These are phyloP conservation scores for Myrica gale DNA, from an alignment of 306 rosid species.

Conservation along the genomic window DNA sequence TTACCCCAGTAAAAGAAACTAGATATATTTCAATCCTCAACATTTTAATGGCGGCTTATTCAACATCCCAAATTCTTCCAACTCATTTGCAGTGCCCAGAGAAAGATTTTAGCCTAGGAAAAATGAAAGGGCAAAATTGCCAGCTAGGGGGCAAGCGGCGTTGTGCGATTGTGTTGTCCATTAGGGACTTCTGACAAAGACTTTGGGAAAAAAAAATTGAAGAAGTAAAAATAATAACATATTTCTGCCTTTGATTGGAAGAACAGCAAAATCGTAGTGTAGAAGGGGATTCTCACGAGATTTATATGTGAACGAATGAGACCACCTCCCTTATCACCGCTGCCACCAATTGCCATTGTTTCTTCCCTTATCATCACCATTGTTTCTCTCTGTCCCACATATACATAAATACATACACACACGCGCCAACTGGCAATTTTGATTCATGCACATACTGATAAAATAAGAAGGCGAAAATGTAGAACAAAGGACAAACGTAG, in stretches of 20 bases:
- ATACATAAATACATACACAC: conserved; percentile 31
- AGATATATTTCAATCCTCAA: not conserved
- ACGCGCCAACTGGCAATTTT: conserved; percentile 85
- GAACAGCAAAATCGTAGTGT: conserved; percentile 28
- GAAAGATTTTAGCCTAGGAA: not conserved
- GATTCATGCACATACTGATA: conserved; percentile 62
- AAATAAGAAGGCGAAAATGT: conserved; percentile 63
- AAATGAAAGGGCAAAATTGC: not conserved
- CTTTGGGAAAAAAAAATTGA: no score
- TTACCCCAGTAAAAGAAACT: no score
- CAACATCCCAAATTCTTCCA: not conserved
- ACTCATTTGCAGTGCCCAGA: not conserved
- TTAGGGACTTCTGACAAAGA: not conserved
- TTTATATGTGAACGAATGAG: not conserved
- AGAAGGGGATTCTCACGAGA: conserved; percentile 34
- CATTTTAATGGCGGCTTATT: not conserved
- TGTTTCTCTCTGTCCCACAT: conserved; percentile 26
- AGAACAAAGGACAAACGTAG: conserved; percentile 61
- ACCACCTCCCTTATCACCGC: not conserved
- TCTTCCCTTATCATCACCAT: conserved; percentile 17
- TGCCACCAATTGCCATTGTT: conserved; percentile 4
- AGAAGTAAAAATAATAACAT: not conserved
- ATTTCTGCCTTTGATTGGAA: conserved; percentile 2
- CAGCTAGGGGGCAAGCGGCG: not conserved
- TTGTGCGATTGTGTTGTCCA: not conserved